phyloP scores from a whole-genome alignment of 192 early-diverging fungal genomes.

The Umbelopsis sp. region DNA sequence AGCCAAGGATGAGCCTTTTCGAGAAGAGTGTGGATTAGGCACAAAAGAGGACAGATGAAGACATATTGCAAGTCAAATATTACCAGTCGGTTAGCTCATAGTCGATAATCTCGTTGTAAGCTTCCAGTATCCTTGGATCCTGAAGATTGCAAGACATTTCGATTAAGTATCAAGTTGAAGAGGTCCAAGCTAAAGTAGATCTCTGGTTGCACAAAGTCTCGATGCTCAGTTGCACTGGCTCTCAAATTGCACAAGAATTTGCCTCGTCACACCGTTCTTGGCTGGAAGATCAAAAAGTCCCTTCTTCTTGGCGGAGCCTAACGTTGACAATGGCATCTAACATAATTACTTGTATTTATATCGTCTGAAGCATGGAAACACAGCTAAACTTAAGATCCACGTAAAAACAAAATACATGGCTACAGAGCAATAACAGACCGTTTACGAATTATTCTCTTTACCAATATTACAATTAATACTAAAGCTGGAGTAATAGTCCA shows the following conservation, averaged over 20 bases:
- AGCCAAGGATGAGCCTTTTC: constrained; percentile 62
- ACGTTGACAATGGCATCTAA: too few species aligned
- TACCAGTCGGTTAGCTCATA: constrained; percentile 63
- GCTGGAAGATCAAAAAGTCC: neutral
- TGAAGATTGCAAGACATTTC: constrained; percentile 67
- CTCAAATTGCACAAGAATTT: neutral
- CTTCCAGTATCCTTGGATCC: constrained; percentile 56
- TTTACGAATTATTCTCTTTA: too few species aligned
- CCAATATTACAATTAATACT: too few species aligned
- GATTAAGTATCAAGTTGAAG: neutral
- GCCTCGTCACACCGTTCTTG: neutral
- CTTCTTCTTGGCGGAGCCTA: too few species aligned
- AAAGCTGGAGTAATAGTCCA: too few species aligned
- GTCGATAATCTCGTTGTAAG: constrained; percentile 58
- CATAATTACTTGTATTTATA: too few species aligned
- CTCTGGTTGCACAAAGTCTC: neutral
- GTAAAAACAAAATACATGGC: too few species aligned
- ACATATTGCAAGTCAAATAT: neutral
- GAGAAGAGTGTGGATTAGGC: neutral
- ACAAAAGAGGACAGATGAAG: neutral
- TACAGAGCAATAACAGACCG: too few species aligned
- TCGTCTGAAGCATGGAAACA: too few species aligned
- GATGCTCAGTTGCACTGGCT: neutral
- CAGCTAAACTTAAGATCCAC: too few species aligned
- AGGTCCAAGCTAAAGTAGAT: neutral